A percentile compares a stretch with the other conserved stretches of the same genome.
Evolutionary conservation across 306 rosid species (phyloP).

Genomic region (Acmispon strigosus): DNA sequence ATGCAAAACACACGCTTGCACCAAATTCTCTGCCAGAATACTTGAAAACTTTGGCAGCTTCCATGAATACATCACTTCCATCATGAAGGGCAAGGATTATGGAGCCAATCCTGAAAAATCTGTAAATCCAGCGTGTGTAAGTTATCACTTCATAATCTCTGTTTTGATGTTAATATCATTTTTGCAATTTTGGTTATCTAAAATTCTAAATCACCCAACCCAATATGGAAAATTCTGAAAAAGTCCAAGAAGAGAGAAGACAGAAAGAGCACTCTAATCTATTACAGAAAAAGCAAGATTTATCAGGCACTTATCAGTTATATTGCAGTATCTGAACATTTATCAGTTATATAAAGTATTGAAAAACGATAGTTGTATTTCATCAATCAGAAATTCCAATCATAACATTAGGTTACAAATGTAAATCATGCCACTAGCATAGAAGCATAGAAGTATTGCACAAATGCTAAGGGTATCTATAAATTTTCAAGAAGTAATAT

Average conservation of each 20-base stretch:
- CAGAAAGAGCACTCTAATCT: neutral
- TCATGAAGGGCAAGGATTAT: constrained; percentile 87
- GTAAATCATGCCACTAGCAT: neutral
- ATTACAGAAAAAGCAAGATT: neutral
- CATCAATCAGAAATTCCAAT: neutral
- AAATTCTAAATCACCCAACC: constrained; percentile 1
- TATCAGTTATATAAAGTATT: constrained; percentile 1
- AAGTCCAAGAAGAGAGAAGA: neutral
- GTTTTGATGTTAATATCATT: neutral
- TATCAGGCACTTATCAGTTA: constrained; percentile 8
- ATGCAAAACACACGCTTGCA: constrained; percentile 83
- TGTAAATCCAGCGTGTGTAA: constrained; percentile 31
- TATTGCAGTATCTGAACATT: neutral
- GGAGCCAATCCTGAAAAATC: constrained; percentile 86
- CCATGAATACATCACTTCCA: constrained; percentile 94
- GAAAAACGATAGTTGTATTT: neutral
- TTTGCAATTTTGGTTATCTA: constrained; percentile 10
- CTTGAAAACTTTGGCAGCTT: constrained; percentile 93
- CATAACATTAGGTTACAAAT: neutral
- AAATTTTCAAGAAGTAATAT: neutral
- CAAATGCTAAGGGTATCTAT: neutral
- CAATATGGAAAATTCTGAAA: neutral
- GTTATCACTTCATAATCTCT: constrained; percentile 18
- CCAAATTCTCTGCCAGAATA: constrained; percentile 83
- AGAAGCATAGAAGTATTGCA: neutral